Conservation (phyloP, 768 basidiomycete genomes). For the Suillus sp. region DNA sequence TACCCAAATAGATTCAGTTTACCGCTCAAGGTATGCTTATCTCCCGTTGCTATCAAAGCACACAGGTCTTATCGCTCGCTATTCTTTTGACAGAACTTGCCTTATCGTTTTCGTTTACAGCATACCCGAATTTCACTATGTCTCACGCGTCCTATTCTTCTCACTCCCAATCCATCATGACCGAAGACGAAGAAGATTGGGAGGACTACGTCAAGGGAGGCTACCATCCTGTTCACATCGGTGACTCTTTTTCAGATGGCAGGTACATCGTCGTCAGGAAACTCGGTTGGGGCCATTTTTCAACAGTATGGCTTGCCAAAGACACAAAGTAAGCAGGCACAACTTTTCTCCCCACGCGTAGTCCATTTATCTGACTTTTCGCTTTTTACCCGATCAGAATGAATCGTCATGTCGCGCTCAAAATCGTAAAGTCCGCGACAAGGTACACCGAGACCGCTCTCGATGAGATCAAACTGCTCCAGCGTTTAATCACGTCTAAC, state of each 20-base stretch:
- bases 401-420: constrained; percentile 96
- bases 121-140: constrained; percentile 46
- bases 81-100: constrained; percentile 15
- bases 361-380: constrained; percentile 19
- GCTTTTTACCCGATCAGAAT: constrained; percentile 52
- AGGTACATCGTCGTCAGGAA: constrained; percentile 92
- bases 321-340: constrained; percentile 67
- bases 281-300: constrained; percentile 95
- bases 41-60: constrained; percentile 24
- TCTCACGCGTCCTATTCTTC: constrained; percentile 78
- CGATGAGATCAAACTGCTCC: constrained; percentile 98
- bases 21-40: constrained; percentile 29
- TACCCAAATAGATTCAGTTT: constrained; percentile 29
- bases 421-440: constrained; percentile 97
- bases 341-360: constrained; percentile 7
- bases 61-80: constrained; percentile 32
- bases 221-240: constrained; percentile 93
- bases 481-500: constrained; percentile 88
- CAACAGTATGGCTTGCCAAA: constrained; percentile 88
- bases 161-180: constrained; percentile 76
- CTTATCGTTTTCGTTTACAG: constrained; percentile 39
- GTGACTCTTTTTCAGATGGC: constrained; percentile 85
- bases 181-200: constrained; percentile 91
- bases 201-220: constrained; percentile 86
- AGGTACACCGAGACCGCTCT: constrained; percentile 98